Base-by-base conservation (phyloP, 164 flowering plant species). In the Piper betle region DNA sequence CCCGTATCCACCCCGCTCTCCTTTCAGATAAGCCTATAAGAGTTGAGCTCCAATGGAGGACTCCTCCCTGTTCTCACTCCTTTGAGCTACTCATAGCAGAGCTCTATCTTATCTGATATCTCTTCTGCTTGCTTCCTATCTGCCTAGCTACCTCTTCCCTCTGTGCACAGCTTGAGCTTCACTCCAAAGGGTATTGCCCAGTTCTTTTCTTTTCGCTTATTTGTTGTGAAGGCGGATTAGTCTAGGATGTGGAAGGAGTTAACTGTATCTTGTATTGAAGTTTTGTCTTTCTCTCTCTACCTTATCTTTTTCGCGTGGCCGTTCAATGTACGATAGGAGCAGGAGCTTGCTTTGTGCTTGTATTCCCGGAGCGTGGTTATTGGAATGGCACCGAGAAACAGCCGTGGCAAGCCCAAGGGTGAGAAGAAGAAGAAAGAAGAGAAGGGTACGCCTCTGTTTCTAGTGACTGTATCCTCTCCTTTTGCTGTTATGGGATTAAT, bases 351-450 rank as follows among this genome's bases (percentile, higher is more conserved):
- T n/a, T n/a, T n/a, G n/a, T n/a, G 50, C 6, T 43, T 43, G 50
- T 43, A 43, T 43, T 8, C 50, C 2, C 12, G 5, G 50, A 6
- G 12, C 39, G 39, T 53, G 53, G 55, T 25, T 46, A 50, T 52
- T 57, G 64, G 75, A 80, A 92, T 93, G 99, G 96, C 99, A 58
- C 96, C 94, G 0, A 84, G 73, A 72, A 79, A 72, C 66, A 79
- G 77, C 17, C 82, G 93, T 1, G 91, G 94, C 52, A 93, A 90
- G 84, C 55, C 82, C 0, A 93, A 82, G 69, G 94, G 91, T 55
- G 97, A 93, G 94, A 93, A 88, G 65, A 67, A 64, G 93, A 91
- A 87, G 91, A 90, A 93, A 64, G 99, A 93, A 76, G 96, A 93
- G 71, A 90, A 90, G 76, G 87, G 96, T 90, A 80, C 16, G 17